Evolutionary conservation across 495 filamentous ascomycete species (phyloP).

Genomic region (Lepraria neglecta): DNA sequence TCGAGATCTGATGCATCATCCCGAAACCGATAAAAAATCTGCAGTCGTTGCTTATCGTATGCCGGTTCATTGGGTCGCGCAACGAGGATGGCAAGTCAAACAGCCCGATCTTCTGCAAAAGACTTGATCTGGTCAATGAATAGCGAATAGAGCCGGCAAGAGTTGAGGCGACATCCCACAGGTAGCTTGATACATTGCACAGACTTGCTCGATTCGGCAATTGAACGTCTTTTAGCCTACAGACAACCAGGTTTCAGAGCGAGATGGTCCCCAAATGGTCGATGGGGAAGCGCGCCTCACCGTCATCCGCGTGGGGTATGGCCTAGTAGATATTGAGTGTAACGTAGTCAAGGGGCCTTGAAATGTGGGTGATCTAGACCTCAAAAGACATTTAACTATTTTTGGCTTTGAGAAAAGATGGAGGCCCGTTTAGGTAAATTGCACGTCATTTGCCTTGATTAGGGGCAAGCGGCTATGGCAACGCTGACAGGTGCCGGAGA

Average conservation of each 20-base stretch:
- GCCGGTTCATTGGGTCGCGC: background rate
- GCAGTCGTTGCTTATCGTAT: background rate
- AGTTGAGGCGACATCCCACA: background rate
- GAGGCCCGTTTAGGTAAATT: background rate
- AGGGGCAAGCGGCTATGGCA: background rate
- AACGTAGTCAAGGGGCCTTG: background rate
- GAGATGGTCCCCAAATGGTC: background rate
- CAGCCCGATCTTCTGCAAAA: background rate
- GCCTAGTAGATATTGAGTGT: too few relatives aligned
- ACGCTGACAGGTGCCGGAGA: background rate
- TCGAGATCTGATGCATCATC: background rate
- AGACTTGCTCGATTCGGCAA: background rate
- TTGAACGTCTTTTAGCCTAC: background rate
- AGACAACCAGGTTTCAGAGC: background rate
- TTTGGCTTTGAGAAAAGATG: background rate
- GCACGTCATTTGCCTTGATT: background rate
- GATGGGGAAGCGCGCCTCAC: background rate
- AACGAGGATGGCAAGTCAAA: background rate
- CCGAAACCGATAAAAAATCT: background rate
- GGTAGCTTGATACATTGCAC: background rate
- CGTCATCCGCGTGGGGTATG: slow-evolving; percentile 1
- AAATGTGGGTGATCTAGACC: background rate
- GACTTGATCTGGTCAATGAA: background rate
- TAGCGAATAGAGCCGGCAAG: slow-evolving; percentile 5
- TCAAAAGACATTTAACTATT: background rate